Evolutionary conservation across 1,284 basidiomycete genomes (phyloP).

Genomic region (Leccinum solheimii): DNA sequence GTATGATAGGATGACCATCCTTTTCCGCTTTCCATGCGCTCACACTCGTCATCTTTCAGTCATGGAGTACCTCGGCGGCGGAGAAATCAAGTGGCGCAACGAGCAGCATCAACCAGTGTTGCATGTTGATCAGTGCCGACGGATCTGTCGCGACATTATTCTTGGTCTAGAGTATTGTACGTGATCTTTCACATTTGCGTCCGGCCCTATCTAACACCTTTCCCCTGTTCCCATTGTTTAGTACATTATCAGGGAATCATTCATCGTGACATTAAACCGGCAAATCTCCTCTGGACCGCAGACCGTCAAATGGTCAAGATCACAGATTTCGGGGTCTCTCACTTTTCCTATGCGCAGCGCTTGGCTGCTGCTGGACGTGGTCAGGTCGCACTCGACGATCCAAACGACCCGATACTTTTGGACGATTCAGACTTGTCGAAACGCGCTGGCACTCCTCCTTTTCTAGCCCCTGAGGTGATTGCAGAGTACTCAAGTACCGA

Average conservation of each 20-base stretch:
- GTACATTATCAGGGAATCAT: slow-evolving; percentile 98
- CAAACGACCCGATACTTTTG: slow-evolving; percentile 63
- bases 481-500: slow-evolving; percentile 50
- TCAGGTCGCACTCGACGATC: slow-evolving; percentile 40
- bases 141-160: slow-evolving; percentile 90
- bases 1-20: slow-evolving; percentile 31
- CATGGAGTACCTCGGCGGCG: slow-evolving; percentile 94
- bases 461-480: slow-evolving; percentile 95
- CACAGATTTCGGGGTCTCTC: slow-evolving; percentile 96
- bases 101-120: slow-evolving; percentile 68
- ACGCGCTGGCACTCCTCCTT: slow-evolving; percentile 97
- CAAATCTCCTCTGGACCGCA: slow-evolving; percentile 89
- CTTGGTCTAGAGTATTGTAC: slow-evolving; percentile 91
- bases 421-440: slow-evolving; percentile 89
- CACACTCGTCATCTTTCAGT: slow-evolving; percentile 49
- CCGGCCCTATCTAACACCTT: slow-evolving; percentile 6
- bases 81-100: slow-evolving; percentile 89
- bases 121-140: slow-evolving; percentile 79
- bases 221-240: slow-evolving; percentile 33
- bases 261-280: slow-evolving; percentile 99
- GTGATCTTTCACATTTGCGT: slow-evolving; percentile 36
- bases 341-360: slow-evolving; percentile 86
- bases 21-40: slow-evolving; percentile 15
- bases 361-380: slow-evolving; percentile 53
- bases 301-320: slow-evolving; percentile 91